Evolutionary conservation across 2,329 filamentous ascomycete genomes (phyloP), one percentile per base, ranked within the genome.

Genomic region (Rachicladosporium sp.): DNA sequence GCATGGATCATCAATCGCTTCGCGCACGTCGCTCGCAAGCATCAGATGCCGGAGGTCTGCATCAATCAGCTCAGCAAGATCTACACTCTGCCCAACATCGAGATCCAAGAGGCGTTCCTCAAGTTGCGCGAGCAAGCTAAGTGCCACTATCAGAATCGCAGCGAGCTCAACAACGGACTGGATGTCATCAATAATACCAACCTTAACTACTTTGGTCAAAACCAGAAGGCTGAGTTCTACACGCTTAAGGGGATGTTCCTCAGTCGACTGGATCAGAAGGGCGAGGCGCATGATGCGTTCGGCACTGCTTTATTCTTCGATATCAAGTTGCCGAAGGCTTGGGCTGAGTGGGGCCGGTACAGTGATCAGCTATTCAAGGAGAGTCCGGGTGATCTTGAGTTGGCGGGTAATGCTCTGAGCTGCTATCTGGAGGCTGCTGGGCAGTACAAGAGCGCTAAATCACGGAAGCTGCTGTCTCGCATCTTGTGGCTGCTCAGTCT

Each of bases 111-210:
- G 60, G 91, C 91, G 0, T 99, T 99, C 71, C 67, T 99, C 45
- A 99, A 99, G 66, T 66, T 99, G 38, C 74, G 93, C n/a, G 93
- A 99, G 63, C 91, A 99, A 63, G 91, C 91, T 33, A 95, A 95
- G 59, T 98, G 91, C 51, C 91, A 98, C 59, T 99, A 96, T 60
- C 88, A 96, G 64, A 96, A 96, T 54, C 79, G 82, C 0, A 81
- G 84, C 30, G 91, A 98, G 63, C 75, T 99, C 39, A 89, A 80
- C 38, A 94, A 80, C 56, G 91, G 91, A 1, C 61, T 99, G 48
- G 91, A 99, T 56, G 91, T 99, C 2, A 99, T 99, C 60, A 98
- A 98, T 63, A 99, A 98, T 52, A 99, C 91, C 29, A 98, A 99
- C 53, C 76, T 99, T 42, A 95, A 93, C 61, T 98, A 98, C 67